A percentile compares a stretch with the other conserved stretches of the same genome.
phyloP scores from a whole-genome alignment of 164 flowering plant genomes.

The Stephania japonica region DNA sequence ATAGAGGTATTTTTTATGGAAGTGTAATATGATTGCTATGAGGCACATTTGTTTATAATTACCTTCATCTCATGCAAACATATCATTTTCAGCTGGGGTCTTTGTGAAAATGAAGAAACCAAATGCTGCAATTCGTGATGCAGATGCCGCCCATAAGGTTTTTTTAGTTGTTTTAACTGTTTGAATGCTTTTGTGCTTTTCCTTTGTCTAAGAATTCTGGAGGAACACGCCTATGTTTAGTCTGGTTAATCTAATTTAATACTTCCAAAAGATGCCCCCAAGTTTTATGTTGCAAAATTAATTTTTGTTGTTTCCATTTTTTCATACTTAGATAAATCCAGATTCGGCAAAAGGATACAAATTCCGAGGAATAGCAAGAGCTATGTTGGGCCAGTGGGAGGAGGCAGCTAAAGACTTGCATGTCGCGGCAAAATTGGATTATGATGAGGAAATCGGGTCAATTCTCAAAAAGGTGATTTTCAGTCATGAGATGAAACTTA shows the following conservation, averaged over 20 bases:
- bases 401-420: slow-evolving; percentile 88
- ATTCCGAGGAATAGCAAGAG: slow-evolving; percentile 77
- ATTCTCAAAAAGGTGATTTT: slow-evolving; percentile 67
- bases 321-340: slow-evolving; percentile 61
- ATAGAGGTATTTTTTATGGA: slow-evolving; percentile 50
- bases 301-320: background rate
- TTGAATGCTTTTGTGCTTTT: background rate
- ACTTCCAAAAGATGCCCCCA: background rate
- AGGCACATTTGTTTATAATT: background rate
- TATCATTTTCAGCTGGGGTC: slow-evolving; percentile 54
- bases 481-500: background rate
- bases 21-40: background rate
- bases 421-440: slow-evolving; percentile 72
- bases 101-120: slow-evolving; percentile 89
- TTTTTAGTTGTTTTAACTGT: background rate
- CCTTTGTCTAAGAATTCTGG: background rate
- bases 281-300: background rate
- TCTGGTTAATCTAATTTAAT: background rate
- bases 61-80: background rate
- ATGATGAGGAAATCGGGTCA: slow-evolving; percentile 74
- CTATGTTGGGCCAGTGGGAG: slow-evolving; percentile 87
- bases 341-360: slow-evolving; percentile 95
- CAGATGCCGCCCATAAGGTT: slow-evolving; percentile 85
- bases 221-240: background rate
- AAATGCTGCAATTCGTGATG: slow-evolving; percentile 92